Evolutionary conservation across 1,284 basidiomycete species (phyloP), one percentile per base, ranked within the genome.

Genomic region (Volvariella volvacea): DNA sequence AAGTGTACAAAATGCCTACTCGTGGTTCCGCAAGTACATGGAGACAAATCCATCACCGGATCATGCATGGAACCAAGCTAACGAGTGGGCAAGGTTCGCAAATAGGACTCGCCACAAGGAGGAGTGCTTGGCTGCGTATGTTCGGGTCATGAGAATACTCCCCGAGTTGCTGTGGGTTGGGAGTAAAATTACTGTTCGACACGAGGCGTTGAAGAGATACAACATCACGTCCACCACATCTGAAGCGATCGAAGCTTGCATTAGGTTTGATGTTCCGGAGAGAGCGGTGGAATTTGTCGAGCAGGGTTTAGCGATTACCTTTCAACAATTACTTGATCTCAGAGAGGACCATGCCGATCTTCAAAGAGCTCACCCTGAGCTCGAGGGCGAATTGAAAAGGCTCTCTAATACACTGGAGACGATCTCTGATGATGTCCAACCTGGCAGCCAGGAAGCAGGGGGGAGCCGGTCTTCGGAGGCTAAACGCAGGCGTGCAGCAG

Each of bases 81-180:
- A 41, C 15, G 43, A 43, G 22, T 52, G 48, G 51, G 46, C 48
- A 1, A 31, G 15, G 16, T 52, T 52, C 25, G 36, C 47, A 15
- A 46, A 46, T 14, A 17, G 25, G 14, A n/a, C 41, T 28, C 6
- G 12, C 12, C 22, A 30, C 14, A 32, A 36, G 12, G 43, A 44
- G 12, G 50, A 49, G 6, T 42, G 22, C 9, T 21, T 50, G 2
- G 45, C 42, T n/a, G 51, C 49, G 8, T 52, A 49, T 17, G 25
- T 14, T 8, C 30, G 38, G 17, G 51, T 43, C n/a, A 50, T 49
- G 21, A 37, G 39, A 10, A 47, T 48, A 3, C 41, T 50, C 28
- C 51, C 49, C 19, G 43, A 46, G 7, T 41, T 50, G 14, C 46
- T 52, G 17, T 52, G 51, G 49, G 31, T 52, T 12, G 49, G 49